These are phyloP conservation scores for Fusarium pseudograminearum DNA, from an alignment of 2,329 filamentous ascomycete species.

Conservation along the genomic window DNA sequence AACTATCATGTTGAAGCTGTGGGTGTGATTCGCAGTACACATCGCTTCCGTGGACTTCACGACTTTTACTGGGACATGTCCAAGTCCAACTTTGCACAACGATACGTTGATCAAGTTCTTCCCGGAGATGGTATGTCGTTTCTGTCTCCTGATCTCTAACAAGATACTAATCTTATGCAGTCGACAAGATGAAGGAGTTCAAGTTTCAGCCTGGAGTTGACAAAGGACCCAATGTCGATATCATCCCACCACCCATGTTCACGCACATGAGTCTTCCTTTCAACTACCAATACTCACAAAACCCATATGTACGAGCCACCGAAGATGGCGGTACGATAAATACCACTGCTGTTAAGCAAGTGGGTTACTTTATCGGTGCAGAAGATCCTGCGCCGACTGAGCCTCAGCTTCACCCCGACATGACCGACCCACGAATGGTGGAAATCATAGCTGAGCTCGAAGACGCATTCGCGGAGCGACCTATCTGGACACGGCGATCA, in stretches of 20 bases:
- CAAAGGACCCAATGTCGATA: conserved; percentile 70
- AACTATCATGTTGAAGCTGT: conserved; percentile 76
- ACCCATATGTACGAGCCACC: conserved; percentile 77
- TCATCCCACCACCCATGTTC: conserved; percentile 84
- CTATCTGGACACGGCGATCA: conserved; percentile 87
- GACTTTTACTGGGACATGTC: conserved; percentile 87
- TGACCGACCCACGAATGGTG: conserved; percentile 71
- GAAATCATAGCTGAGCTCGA: conserved; percentile 73
- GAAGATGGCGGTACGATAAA: conserved; percentile 69
- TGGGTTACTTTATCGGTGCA: conserved; percentile 69
- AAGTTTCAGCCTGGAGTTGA: conserved; percentile 73
- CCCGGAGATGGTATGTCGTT: conserved; percentile 73
- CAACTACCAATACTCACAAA: conserved; percentile 86
- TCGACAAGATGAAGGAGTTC: conserved; percentile 70
- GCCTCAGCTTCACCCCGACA: conserved; percentile 70
- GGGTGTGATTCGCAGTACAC: conserved; percentile 80
- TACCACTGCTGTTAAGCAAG: conserved; percentile 69
- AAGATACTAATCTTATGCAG: conserved; percentile 47
- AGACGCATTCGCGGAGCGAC: conserved; percentile 76
- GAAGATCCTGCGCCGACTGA: conserved; percentile 71
- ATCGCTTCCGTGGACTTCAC: conserved; percentile 87
- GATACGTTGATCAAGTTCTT: conserved; percentile 77
- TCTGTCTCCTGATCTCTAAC: neutral
- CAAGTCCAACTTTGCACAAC: conserved; percentile 75
- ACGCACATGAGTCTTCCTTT: conserved; percentile 80